Percentiles rank a stretch among this genome's conserved stretches.
Evolutionary conservation across 2,329 filamentous ascomycete genomes (phyloP).

Genomic region (Diaporthe eres): DNA sequence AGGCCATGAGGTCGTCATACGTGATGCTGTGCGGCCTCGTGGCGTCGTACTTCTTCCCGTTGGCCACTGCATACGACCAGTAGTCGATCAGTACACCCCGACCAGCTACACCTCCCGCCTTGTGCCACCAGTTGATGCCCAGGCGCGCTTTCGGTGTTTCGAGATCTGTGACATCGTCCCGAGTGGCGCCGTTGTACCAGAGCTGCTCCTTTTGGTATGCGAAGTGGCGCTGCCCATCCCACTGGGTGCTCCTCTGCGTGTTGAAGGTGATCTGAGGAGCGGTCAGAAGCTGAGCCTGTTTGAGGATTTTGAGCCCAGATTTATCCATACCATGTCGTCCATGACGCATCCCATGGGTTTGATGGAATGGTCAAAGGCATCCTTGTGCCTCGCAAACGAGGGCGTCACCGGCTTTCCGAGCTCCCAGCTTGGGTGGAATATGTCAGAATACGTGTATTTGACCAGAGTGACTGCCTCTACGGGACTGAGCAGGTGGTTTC

Average conservation of each 20-base stretch:
- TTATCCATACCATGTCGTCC: not conserved
- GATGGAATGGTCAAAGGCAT: conserved; percentile 10
- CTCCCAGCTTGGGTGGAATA: conserved; percentile 15
- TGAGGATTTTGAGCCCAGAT: not conserved
- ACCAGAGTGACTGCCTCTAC: not conserved
- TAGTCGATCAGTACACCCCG: conserved; percentile 37
- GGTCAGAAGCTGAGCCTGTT: conserved; percentile 58
- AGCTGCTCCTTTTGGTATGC: conserved; percentile 32
- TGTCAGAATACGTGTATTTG: not conserved
- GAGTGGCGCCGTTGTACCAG: conserved; percentile 24
- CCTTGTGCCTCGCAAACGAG: conserved; percentile 9
- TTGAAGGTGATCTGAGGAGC: conserved; percentile 52
- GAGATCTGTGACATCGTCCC: not conserved
- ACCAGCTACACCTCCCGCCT: conserved; percentile 20
- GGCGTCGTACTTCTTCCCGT: conserved; percentile 6
- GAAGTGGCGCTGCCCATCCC: conserved; percentile 63
- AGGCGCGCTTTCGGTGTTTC: not conserved
- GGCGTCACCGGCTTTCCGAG: conserved; percentile 4
- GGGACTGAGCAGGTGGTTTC: not conserved
- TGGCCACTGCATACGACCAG: conserved; percentile 14
- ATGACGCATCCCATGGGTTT: not conserved
- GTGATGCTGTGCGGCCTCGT: not conserved
- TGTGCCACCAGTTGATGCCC: conserved; percentile 28
- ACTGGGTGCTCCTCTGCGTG: conserved; percentile 63
- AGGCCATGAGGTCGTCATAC: conserved; percentile 25